Evolutionary conservation across 2,329 filamentous ascomycete species (phyloP), one percentile per base, ranked within the genome.

Genomic region (Dothistroma septosporum): DNA sequence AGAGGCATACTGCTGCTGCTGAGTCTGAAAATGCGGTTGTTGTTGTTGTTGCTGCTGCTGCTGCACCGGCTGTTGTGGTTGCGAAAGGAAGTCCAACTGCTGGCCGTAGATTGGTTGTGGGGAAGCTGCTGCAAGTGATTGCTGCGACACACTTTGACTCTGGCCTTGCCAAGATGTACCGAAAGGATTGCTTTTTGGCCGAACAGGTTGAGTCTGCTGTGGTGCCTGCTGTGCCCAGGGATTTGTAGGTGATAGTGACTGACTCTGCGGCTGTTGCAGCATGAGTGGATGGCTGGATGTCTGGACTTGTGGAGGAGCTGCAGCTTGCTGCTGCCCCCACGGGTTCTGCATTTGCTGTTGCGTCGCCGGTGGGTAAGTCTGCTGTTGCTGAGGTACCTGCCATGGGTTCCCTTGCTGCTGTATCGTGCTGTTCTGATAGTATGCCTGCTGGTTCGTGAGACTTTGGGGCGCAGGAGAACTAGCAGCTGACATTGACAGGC

Each of bases 401-500:
- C 71, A 74, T 14, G 71, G 70, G 49, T 74, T 73, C 28, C 65
- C 61, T 0, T 62, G 60, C 48, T 70, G 50, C 46, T 65, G 65
- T 28, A 64, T 58, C 4, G 59, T 52, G 41, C 65, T 65, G 59
- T 59, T 65, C 57, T 72, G 71, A 33, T 64, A 66, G 24, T 64
- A 66, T 14, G 58, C 58, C 33, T 69, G 69, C 57, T 65, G 62
- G 35, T 53, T 64, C 1, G 49, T 56, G 33, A 44, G 55, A 11
- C 49, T 53, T 49, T 73, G 72, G 24, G 61, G 62, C 37, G 61
- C 60, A 47, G 55, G 53, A 12, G 58, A 56, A 44, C 58, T 60
- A 16, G 58, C 52, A 16, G 58, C 56, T 8, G 73, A 85, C 1
- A 96, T 77, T 41, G 90, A 86, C 75, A 96, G 82, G 64, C 84